Evolutionary conservation across 495 filamentous ascomycete species (phyloP).

Genomic region (Trichoderma asperelloides): DNA sequence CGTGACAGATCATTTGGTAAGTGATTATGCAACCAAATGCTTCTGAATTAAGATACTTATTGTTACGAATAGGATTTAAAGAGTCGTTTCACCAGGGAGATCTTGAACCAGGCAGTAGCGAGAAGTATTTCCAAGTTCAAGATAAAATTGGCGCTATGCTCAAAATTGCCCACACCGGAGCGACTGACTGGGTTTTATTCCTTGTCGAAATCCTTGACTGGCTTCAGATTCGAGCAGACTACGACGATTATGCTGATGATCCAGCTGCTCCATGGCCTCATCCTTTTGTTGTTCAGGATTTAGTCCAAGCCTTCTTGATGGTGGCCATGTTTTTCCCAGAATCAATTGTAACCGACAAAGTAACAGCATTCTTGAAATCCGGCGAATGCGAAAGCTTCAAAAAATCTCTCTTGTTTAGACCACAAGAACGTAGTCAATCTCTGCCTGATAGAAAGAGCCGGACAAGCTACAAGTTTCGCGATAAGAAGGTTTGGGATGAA

Average conservation of each 20-base stretch:
- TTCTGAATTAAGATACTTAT: not conserved
- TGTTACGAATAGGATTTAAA: conserved; percentile 19
- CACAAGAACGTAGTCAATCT: conserved; percentile 24
- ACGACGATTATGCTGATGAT: conserved; percentile 17
- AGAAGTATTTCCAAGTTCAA: conserved; percentile 26
- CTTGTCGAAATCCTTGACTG: conserved; percentile 25
- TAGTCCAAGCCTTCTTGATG: conserved; percentile 28
- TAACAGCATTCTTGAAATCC: conserved; percentile 23
- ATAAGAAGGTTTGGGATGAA: conserved; percentile 29
- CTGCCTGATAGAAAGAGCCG: conserved; percentile 25
- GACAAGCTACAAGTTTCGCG: conserved; percentile 25
- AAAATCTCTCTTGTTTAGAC: conserved; percentile 29
- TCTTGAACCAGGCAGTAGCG: conserved; percentile 29
- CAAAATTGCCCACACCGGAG: conserved; percentile 13
- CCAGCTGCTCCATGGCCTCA: conserved; percentile 23
- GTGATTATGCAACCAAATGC: not conserved
- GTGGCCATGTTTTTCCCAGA: conserved; percentile 35
- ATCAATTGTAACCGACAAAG: conserved; percentile 18
- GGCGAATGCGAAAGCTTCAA: conserved; percentile 24
- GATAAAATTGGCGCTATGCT: conserved; percentile 24
- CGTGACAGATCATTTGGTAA: conserved; percentile 27
- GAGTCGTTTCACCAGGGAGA: conserved; percentile 35
- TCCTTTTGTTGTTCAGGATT: conserved; percentile 32
- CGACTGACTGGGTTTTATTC: conserved; percentile 24
- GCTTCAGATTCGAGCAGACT: conserved; percentile 25